Percentiles rank a stretch among this genome's conserved stretches.
Conservation (phyloP, 306 rosid genomes). For the Sophora flavescens region DNA sequence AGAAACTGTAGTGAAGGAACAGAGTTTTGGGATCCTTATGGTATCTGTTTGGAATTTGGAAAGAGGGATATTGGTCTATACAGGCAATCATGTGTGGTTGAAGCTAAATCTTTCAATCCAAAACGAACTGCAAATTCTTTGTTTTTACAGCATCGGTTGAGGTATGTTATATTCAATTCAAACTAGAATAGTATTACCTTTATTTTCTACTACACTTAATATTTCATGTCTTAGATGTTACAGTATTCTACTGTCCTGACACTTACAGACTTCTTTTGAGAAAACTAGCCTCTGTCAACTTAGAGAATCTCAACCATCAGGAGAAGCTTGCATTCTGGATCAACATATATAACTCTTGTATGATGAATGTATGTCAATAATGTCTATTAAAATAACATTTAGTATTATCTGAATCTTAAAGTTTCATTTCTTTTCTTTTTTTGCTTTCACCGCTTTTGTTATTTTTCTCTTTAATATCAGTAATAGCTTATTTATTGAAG, state of each 20-base stretch:
- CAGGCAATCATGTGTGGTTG: slow-evolving; percentile 56
- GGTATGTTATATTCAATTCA: slow-evolving; percentile 58
- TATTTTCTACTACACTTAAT: slow-evolving; percentile 13
- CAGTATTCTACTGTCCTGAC: slow-evolving; percentile 25
- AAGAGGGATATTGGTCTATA: slow-evolving; percentile 78
- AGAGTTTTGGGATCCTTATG: slow-evolving; percentile 72
- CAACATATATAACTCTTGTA: slow-evolving; percentile 86
- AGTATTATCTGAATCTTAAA: not conserved
- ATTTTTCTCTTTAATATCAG: not conserved
- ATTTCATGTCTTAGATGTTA: not conserved
- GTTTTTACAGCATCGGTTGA: slow-evolving; percentile 76
- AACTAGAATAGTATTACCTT: not conserved
- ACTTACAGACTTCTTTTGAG: slow-evolving; percentile 68
- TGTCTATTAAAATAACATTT: slow-evolving; percentile 7
- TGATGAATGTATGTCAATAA: slow-evolving; percentile 68
- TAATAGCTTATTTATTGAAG: not conserved
- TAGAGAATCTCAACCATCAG: slow-evolving; percentile 71
- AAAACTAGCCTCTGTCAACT: slow-evolving; percentile 72
- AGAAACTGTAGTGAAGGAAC: slow-evolving; percentile 45
- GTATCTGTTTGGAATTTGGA: slow-evolving; percentile 69
- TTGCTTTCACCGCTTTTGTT: no score
- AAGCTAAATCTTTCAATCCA: slow-evolving; percentile 71
- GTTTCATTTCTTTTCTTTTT: not conserved
- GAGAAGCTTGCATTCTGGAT: slow-evolving; percentile 95
- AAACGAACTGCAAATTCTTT: slow-evolving; percentile 72